Conservation (phyloP, 495 filamentous ascomycete genomes). For the Neohortaea acidophila region DNA sequence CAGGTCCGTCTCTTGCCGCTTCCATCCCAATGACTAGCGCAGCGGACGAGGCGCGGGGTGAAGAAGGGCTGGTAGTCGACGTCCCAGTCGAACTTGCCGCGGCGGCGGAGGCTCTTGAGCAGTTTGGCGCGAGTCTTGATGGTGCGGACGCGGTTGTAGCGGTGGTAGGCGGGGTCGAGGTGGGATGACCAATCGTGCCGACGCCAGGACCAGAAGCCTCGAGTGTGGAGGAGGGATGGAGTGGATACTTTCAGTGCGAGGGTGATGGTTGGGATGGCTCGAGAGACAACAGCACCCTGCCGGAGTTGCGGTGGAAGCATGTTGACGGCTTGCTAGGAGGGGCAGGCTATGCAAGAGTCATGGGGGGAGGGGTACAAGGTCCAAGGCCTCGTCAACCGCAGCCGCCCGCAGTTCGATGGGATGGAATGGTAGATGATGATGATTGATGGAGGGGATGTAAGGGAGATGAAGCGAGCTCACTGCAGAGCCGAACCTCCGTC, state of each 20-base stretch:
- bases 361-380: no score
- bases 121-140: slow-evolving; percentile 15
- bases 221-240: neutral
- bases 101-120: slow-evolving; percentile 6
- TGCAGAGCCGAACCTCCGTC: no score
- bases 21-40: slow-evolving; percentile 6
- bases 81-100: slow-evolving; percentile 13
- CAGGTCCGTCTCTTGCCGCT: neutral
- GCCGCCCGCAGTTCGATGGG: no score
- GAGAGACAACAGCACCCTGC: neutral
- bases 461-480: no score
- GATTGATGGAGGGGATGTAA: no score
- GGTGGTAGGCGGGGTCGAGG: slow-evolving; percentile 8
- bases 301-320: slow-evolving; percentile 2
- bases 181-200: slow-evolving; percentile 7
- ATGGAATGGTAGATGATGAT: no score
- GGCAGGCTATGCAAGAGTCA: no score
- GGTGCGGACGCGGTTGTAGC: slow-evolving; percentile 9
- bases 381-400: no score
- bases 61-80: slow-evolving; percentile 10
- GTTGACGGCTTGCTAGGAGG: neutral
- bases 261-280: neutral
- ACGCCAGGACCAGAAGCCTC: slow-evolving; percentile 6
- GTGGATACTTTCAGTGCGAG: neutral
- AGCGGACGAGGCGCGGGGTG: slow-evolving; percentile 12